Conservation (phyloP, 2,329 filamentous ascomycete genomes). For the Claviceps sorghi region DNA sequence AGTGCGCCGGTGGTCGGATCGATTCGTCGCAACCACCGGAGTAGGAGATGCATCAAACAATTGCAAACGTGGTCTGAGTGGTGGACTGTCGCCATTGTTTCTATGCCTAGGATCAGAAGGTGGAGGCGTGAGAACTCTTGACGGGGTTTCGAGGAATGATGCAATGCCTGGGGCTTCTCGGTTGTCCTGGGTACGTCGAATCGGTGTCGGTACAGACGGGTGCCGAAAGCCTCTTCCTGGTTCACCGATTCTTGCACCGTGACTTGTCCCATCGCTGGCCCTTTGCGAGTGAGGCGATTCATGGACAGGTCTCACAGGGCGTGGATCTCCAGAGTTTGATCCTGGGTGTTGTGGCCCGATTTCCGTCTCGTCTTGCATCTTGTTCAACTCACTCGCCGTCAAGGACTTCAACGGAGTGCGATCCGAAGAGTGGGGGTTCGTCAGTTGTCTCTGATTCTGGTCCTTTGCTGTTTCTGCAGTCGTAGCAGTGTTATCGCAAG, state of each 20-base stretch:
- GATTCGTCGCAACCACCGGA: background rate
- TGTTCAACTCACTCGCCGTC: constrained; percentile 9
- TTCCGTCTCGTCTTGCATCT: constrained; percentile 8
- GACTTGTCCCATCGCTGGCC: background rate
- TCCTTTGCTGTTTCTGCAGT: background rate
- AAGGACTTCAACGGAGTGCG: constrained; percentile 9
- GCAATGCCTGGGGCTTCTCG: background rate
- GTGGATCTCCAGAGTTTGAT: background rate
- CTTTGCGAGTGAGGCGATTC: background rate
- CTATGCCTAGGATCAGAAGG: constrained; percentile 4
- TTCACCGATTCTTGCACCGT: background rate
- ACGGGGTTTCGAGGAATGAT: background rate
- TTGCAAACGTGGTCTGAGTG: background rate
- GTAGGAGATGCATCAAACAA: background rate
- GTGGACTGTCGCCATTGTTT: background rate
- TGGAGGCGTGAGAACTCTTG: constrained; percentile 4
- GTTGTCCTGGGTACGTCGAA: background rate
- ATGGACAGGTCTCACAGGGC: background rate
- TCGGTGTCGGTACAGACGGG: background rate
- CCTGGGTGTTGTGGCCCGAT: constrained; percentile 4
- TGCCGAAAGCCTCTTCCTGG: background rate
- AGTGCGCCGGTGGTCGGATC: background rate
- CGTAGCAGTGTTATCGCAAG: constrained; percentile 21
- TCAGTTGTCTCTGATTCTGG: background rate
- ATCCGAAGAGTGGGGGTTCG: background rate